These are phyloP conservation scores for Brassica nigra DNA, from an alignment of 345 rosid species.

Conservation along the genomic window DNA sequence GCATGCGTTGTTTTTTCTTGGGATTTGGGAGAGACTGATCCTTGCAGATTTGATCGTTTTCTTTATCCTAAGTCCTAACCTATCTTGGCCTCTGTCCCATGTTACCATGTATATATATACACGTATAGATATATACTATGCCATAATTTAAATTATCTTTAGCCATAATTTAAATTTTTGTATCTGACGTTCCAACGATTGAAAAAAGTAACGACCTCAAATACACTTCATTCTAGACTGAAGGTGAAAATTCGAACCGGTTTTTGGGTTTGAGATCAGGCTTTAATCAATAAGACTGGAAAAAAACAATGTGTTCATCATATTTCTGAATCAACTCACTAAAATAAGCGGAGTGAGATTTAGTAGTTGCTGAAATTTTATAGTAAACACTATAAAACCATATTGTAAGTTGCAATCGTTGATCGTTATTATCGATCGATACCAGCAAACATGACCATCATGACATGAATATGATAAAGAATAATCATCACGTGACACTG, in stretches of 20 bases:
- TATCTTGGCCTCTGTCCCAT: slow-evolving; percentile 27
- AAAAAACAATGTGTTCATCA: neutral
- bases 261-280: neutral
- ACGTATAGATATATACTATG: neutral
- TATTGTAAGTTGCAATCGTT: neutral
- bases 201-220: neutral
- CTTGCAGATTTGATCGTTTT: slow-evolving; percentile 44
- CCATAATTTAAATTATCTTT: neutral
- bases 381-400: neutral
- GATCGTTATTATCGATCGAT: neutral
- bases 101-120: neutral
- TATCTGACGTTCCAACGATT: neutral
- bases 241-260: neutral
- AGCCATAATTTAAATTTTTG: neutral
- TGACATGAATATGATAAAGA: neutral
- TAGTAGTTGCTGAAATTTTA: neutral
- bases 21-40: slow-evolving; percentile 43
- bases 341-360: neutral
- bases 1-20: slow-evolving; percentile 41
- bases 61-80: slow-evolving; percentile 13
- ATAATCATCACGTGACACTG: neutral
- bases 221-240: neutral
- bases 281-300: neutral
- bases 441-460: neutral
- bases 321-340: neutral